These are phyloP conservation scores for Chlorella vulgaris DNA, from an alignment of 139 green algal species.

Conservation along the genomic window DNA sequence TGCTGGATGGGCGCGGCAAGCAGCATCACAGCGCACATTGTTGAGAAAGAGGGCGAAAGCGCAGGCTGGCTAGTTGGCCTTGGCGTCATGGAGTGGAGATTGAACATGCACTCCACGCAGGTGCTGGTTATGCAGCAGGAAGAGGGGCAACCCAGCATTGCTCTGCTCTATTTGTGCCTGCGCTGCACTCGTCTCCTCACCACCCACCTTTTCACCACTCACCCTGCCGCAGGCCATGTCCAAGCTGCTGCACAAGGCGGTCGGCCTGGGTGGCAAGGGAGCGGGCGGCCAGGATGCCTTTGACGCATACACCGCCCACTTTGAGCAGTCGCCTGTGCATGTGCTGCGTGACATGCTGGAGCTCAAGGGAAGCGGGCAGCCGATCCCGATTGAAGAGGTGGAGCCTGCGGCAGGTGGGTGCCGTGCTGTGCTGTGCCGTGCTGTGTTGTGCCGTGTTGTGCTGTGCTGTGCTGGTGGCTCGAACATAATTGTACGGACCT, in stretches of 20 bases:
- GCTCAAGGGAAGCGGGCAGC: constrained; percentile 59
- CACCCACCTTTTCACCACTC: not conserved
- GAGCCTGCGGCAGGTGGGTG: constrained; percentile 67
- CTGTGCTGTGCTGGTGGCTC: no score
- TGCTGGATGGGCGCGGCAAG: no score
- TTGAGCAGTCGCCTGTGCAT: constrained; percentile 71
- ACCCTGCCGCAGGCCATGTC: constrained; percentile 79
- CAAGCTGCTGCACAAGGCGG: constrained; percentile 99
- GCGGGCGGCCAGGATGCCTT: constrained; percentile 66
- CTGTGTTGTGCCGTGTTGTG: not conserved
- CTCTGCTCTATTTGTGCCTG: no score
- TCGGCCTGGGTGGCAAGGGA: constrained; percentile 81
- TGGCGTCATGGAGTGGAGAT: no score
- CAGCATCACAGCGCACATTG: no score
- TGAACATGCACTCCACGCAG: no score
- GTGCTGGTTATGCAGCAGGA: no score
- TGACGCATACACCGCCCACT: constrained; percentile 90
- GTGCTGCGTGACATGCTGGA: constrained; percentile 94
- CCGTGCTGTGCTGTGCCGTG: not conserved
- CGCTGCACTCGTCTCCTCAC: no score
- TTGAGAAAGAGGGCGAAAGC: no score
- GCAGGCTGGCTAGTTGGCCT: no score
- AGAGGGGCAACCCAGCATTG: no score
- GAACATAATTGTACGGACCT: no score
- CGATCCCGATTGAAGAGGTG: constrained; percentile 87